A percentile compares a stretch with the other conserved stretches of the same genome.
phyloP scores from a whole-genome alignment of 1,284 basidiomycete genomes.

The Xanthoconium separans region DNA sequence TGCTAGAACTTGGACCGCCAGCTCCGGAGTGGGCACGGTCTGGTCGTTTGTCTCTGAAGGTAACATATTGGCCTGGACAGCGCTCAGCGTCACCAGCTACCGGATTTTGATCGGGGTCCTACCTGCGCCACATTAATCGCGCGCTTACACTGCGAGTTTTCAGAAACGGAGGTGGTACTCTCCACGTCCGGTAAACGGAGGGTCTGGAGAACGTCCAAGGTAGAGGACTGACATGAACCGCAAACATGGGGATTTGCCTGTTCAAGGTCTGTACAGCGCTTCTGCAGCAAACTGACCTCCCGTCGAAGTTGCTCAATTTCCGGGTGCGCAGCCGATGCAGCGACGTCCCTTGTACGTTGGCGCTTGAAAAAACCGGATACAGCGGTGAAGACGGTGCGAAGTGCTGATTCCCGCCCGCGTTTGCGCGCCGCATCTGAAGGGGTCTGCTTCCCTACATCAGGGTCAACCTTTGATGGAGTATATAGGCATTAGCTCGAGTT shows the following conservation, averaged over 20 bases:
- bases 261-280: neutral
- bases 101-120: too few relatives aligned
- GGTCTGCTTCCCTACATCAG: neutral
- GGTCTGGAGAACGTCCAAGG: neutral
- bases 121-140: neutral
- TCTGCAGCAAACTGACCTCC: neutral
- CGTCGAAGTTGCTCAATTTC: slow-evolving; percentile 1
- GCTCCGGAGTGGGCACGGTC: neutral
- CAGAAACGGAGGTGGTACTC: neutral
- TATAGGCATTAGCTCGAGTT: too few relatives aligned
- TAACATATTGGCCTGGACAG: neutral
- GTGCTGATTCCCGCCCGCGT: neutral
- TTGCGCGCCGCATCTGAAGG: neutral
- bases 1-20: too few relatives aligned
- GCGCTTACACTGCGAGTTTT: neutral
- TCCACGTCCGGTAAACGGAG: neutral
- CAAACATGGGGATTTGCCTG: neutral
- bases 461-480: neutral
- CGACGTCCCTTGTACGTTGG: neutral
- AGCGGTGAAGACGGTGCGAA: neutral
- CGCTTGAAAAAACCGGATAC: neutral
- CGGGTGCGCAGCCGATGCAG: neutral
- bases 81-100: neutral
- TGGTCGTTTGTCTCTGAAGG: neutral
- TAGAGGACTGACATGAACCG: neutral